Evolutionary conservation across 768 basidiomycete species (phyloP), one percentile per base, ranked within the genome.

Genomic region (Boletus pseudopeckii): DNA sequence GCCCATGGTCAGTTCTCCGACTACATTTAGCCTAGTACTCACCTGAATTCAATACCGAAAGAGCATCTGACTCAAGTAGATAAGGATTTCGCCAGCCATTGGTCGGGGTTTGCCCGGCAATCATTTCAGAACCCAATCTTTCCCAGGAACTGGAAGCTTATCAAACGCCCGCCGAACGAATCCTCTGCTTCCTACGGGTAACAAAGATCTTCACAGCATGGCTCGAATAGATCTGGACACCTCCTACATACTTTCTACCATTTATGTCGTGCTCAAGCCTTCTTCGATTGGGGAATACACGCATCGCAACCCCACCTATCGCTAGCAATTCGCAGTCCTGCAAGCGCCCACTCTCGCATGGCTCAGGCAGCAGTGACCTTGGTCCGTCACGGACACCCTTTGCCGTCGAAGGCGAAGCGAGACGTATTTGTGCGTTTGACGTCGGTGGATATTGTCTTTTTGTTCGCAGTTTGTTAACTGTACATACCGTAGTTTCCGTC

Each of bases 61-160:
- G 46, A 37, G n/a, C 7, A 7, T 33, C 33, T 22, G 24, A 11
- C n/a, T 26, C 45, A 6, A 15, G 4, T 26, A 62, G 66, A 67
- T 66, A 66, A 62, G 59, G 26, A 52, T 39, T 6, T 50, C 36
- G 44, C 3, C 44, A 26, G 24, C 20, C 48, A 64, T 60, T 58
- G 58, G 62, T 14, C 26, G 40, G 26, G n/a, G 32, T 28, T 41
- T 13, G 10, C 9, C 22, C 18, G 14, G n/a, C 34, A 48, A 22
- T n/a, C 32, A 39, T 57, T 50, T 40, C 54, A 39, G 42, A 52
- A 20, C 43, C 17, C 11, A 42, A 46, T 47, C 42, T 13, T 42
- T 32, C 22, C 38, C 14, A 50, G 28, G 37, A 50, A 48, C 45
- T n/a, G 15, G 32, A 15, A 44, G 22, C 58, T 63, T 66, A 59